Evolutionary conservation across 768 basidiomycete species (phyloP).

Genomic region (Crucibulum laeve): DNA sequence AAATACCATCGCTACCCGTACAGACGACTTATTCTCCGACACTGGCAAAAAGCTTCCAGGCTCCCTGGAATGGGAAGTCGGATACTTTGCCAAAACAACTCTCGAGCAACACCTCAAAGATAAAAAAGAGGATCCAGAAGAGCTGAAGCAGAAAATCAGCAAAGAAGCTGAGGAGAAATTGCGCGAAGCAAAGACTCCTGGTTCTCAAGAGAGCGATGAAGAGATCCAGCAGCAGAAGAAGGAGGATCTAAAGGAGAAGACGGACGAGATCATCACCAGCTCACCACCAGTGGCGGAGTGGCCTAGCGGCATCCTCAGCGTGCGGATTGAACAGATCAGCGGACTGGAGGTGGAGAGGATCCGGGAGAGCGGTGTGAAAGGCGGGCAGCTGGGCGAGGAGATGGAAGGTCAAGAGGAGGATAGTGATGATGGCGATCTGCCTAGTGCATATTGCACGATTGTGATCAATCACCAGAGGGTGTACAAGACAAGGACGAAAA

Average conservation of each 20-base stretch:
- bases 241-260: constrained; percentile 29
- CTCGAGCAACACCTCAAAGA: constrained; percentile 30
- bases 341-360: constrained; percentile 57
- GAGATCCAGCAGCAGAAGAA: constrained; percentile 33
- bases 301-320: constrained; percentile 62
- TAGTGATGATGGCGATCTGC: constrained; percentile 55
- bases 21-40: constrained; percentile 37
- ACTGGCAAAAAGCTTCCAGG: constrained; percentile 28
- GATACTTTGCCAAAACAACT: constrained; percentile 47
- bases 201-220: constrained; percentile 12
- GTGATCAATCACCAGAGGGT: constrained; percentile 39
- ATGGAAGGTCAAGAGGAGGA: constrained; percentile 53
- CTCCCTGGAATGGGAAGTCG: constrained; percentile 41
- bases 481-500: constrained; percentile 41
- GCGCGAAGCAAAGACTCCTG: constrained; percentile 26
- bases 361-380: constrained; percentile 48
- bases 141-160: constrained; percentile 33
- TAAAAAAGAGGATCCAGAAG: constrained; percentile 25
- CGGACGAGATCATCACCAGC: constrained; percentile 32
- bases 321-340: constrained; percentile 63
- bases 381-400: constrained; percentile 23
- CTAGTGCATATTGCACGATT: constrained; percentile 56
- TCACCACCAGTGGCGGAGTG: constrained; percentile 56
- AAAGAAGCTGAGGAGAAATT: constrained; percentile 46
- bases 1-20: constrained; percentile 42